phyloP scores from a whole-genome alignment of 306 rosid genomes.

The Fragaria iinumae region DNA sequence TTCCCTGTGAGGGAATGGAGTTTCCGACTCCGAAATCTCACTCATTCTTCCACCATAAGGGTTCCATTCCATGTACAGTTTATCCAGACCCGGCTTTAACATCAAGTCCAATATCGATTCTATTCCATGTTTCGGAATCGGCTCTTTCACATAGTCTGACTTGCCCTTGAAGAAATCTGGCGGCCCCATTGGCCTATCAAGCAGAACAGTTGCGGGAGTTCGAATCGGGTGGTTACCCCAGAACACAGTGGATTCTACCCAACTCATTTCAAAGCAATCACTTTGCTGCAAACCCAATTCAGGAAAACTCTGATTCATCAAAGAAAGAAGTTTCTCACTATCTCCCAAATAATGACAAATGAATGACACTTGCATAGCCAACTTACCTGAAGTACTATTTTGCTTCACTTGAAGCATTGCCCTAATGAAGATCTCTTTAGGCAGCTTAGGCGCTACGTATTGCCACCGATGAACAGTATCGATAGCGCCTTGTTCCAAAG shows the following conservation, averaged over 20 bases:
- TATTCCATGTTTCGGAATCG: conserved; percentile 21
- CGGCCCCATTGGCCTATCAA: not conserved
- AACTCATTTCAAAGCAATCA: conserved; percentile 22
- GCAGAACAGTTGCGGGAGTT: not conserved
- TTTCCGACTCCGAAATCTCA: conserved; percentile 44
- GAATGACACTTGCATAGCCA: conserved; percentile 3
- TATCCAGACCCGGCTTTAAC: not conserved
- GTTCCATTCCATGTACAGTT: not conserved
- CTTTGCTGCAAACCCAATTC: not conserved
- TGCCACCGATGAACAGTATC: conserved; percentile 22
- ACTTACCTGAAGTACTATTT: not conserved
- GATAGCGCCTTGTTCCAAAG: conserved; percentile 12
- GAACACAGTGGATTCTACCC: conserved; percentile 19
- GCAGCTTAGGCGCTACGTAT: conserved; percentile 24
- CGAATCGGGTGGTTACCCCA: conserved; percentile 4
- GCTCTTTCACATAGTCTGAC: conserved; percentile 26
- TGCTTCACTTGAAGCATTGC: not conserved
- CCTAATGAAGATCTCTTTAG: conserved; percentile 20
- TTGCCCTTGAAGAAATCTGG: not conserved
- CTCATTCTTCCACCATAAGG: conserved; percentile 55
- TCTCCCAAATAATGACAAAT: conserved; percentile 5
- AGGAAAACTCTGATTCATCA: conserved; percentile 8
- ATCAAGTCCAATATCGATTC: not conserved
- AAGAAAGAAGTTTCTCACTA: not conserved
- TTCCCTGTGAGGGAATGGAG: conserved; percentile 64